Evolutionary conservation across 441 rosid genomes (phyloP), one percentile per base, ranked within the genome.

Genomic region (Flueggea neowawraea): DNA sequence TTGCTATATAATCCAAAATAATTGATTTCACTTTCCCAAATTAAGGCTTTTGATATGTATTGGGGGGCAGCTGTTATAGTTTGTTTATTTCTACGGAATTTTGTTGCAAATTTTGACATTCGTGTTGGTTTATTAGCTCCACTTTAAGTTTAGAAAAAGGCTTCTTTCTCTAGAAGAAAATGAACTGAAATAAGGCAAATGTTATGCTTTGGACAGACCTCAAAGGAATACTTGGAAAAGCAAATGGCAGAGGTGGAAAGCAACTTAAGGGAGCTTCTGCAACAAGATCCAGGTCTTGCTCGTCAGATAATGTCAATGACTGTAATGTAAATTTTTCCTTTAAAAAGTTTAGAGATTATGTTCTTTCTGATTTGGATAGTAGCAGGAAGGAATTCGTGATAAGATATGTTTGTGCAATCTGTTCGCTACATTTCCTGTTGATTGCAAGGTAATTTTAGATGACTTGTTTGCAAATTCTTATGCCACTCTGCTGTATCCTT

Each of bases 271-370:
- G 98, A 88, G 83, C 87, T 93, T 66, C 74, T 93, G 74, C 93
- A 85, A 70, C 95, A 93, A 77, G 96, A 90, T 75, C 96, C 98
- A 0, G 88, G 84, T 72, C 87, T 87, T 22, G 93, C 95, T 69
- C 85, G 76, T 41, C 95, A 88, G 70, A 87, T 87, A 50, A 83
- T 93, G 97, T 85, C 97, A 61, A 88, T 93, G 95, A 77, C 81
- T 48, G 86, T 83, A 4, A 45, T 45, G 50, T 45, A n/a, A 45
- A 45, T 45, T 45, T 2, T 45, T 2, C 14, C 3, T 45, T 45
- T 11, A 13, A 13, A 45, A 41, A 41, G 10, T 5, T 41, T 9
- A 45, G 50, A 45, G 3, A 13, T 9, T 9, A 9, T 11, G 50
- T 10, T 9, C 3, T 2, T 45, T 13, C 12, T 45, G 12, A 9